These are phyloP conservation scores for Penicillium sp. DNA, from an alignment of 2,329 filamentous ascomycete genomes.

Conservation along the genomic window DNA sequence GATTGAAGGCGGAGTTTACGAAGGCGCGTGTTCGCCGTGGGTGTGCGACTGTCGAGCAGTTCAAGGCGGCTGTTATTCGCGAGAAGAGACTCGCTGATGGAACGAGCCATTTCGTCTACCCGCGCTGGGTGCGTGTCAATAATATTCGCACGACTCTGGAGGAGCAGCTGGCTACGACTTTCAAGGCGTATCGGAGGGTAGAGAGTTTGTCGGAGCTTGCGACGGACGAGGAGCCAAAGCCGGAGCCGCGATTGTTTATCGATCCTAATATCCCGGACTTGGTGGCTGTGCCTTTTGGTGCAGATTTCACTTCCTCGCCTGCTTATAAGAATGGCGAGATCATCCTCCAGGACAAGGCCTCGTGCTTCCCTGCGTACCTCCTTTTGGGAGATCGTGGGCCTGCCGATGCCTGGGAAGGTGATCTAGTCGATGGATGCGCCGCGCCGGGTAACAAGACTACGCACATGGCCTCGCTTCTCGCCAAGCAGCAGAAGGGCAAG, in stretches of 20 bases:
- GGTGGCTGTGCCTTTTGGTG: conserved; percentile 71
- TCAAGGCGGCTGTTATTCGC: conserved; percentile 48
- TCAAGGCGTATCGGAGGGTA: conserved; percentile 64
- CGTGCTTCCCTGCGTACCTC: conserved; percentile 91
- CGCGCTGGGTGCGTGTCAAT: conserved; percentile 92
- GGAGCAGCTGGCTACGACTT: conserved; percentile 73
- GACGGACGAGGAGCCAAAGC: conserved; percentile 29
- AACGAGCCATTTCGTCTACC: conserved; percentile 53
- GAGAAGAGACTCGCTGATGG: conserved; percentile 49
- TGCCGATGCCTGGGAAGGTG: conserved; percentile 53
- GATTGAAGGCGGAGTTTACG: conserved; percentile 79
- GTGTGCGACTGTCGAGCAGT: conserved; percentile 66
- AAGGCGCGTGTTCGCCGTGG: conserved; percentile 74
- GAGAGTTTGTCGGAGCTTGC: conserved; percentile 60
- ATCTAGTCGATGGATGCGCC: conserved; percentile 89
- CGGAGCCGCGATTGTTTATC: conserved; percentile 58
- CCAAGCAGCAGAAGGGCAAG: conserved; percentile 27
- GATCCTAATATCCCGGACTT: conserved; percentile 83
- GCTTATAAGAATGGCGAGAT: conserved; percentile 77
- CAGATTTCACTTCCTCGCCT: conserved; percentile 70
- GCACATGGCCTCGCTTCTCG: conserved; percentile 77
- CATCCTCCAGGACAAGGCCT: conserved; percentile 95
- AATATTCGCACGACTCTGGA: conserved; percentile 70
- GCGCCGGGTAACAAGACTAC: conserved; percentile 98
- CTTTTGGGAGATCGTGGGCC: conserved; percentile 58